Base-by-base conservation (phyloP, 2,329 filamentous ascomycete genomes). In the Ciborinia camelliae region DNA sequence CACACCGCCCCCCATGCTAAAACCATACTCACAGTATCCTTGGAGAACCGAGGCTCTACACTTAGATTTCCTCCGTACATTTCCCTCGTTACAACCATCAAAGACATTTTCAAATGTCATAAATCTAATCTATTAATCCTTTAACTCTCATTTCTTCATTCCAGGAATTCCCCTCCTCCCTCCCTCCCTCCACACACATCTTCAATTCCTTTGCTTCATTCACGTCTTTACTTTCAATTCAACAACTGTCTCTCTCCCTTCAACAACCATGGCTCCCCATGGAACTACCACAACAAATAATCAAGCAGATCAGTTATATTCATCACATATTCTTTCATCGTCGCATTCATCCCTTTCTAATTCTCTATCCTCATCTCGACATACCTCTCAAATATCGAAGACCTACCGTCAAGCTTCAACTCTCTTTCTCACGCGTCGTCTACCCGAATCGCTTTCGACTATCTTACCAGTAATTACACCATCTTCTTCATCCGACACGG, bases 401-500 rank as follows among this genome's bases (percentile, higher is more conserved):
- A 90, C 90, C 37, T 98, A 98, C 79, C 91, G 94, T 70, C 92
- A 97, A 79, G 91, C 95, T 39, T 96, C 92, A 8, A 93, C 95
- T 69, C 85, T 98, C 30, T 99, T 96, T 79, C 84, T 99, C 66
- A 99, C 95, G 77, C 92, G 95, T 77, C 90, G 94, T 55, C 82
- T 98, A 62, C 90, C 92, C 71, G 95, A 99, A 78, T 91, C 94
- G 0, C 82, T 97, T 37, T 90, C 91, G 28, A 92, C 90, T 4
- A 85, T 99, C 61, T 82, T 93, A 55, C 91, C 94, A 10, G 84
- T 97, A 67, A 90, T 99, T 73, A 88, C 84, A 1, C 83, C 87
- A 20, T 35, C 63, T 30, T 61, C 55, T 28, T 26, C 55, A 9
- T 80, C 73, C 15, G 64, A 65, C 18, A 57, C 70, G 23, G 74